Conservation (phyloP, 2,329 filamentous ascomycete species). For the Dothideomycetes sp. region DNA sequence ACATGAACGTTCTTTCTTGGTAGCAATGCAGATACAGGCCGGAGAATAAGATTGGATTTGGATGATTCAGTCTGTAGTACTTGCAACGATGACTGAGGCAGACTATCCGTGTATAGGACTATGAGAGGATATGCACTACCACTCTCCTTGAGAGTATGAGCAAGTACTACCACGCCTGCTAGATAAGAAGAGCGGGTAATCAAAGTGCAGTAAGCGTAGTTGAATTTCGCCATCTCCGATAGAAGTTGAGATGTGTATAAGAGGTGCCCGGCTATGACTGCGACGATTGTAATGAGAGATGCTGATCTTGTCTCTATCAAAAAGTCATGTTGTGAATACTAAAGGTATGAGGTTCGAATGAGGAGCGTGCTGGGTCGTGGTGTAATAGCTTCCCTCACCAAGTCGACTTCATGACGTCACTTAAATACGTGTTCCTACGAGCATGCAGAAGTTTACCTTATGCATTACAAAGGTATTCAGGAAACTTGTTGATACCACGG, state of each 20-base stretch:
- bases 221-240: conserved; percentile 5
- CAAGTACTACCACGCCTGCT: conserved; percentile 39
- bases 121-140: conserved; percentile 36
- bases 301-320: background rate
- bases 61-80: conserved; percentile 31
- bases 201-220: conserved; percentile 37
- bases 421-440: too few relatives aligned
- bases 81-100: conserved; percentile 28
- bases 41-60: conserved; percentile 29
- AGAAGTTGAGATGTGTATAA: background rate
- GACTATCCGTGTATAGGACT: conserved; percentile 36
- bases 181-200: conserved; percentile 42
- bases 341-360: background rate
- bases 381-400: too few relatives aligned
- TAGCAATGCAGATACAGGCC: conserved; percentile 29
- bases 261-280: background rate
- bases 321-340: background rate
- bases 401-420: too few relatives aligned
- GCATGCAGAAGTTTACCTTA: too few relatives aligned
- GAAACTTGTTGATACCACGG: too few relatives aligned
- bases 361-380: background rate
- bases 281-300: background rate
- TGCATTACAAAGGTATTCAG: too few relatives aligned
- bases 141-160: conserved; percentile 37
- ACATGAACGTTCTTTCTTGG: conserved; percentile 25